These are phyloP conservation scores for Podosphaera fusca DNA, from an alignment of 2,329 filamentous ascomycete species.

Conservation along the genomic window DNA sequence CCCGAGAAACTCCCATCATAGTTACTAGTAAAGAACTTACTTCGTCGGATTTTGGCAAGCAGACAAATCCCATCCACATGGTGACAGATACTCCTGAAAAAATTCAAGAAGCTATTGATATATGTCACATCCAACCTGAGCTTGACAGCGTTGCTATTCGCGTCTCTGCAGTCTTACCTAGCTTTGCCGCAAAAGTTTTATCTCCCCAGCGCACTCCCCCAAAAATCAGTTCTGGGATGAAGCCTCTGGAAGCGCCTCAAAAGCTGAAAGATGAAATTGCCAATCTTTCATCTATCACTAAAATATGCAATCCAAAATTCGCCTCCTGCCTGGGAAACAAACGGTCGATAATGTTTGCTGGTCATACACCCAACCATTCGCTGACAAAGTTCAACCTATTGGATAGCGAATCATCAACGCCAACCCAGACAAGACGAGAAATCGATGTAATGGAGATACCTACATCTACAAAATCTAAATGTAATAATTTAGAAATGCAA, in stretches of 20 bases:
- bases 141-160: slow-evolving; percentile 37
- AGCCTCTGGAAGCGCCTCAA: slow-evolving; percentile 6
- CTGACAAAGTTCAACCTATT: slow-evolving; percentile 26
- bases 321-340: slow-evolving; percentile 19
- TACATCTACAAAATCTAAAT: neutral
- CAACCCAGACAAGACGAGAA: slow-evolving; percentile 8
- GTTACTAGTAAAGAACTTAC: slow-evolving; percentile 15
- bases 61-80: slow-evolving; percentile 3
- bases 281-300: slow-evolving; percentile 4
- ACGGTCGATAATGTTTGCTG: slow-evolving; percentile 36
- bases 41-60: slow-evolving; percentile 13
- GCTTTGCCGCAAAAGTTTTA: slow-evolving; percentile 13
- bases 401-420: slow-evolving; percentile 11
- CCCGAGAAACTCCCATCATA: slow-evolving; percentile 11
- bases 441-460: neutral
- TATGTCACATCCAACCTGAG: slow-evolving; percentile 32
- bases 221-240: slow-evolving; percentile 4
- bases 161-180: slow-evolving; percentile 23
- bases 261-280: neutral
- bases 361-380: slow-evolving; percentile 36
- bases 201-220: slow-evolving; percentile 11
- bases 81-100: neutral
- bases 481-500: too few relatives aligned
- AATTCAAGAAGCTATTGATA: slow-evolving; percentile 23
- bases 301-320: slow-evolving; percentile 4